Base-by-base conservation (phyloP, 495 filamentous ascomycete species). In the Aspergillus taichungensis region DNA sequence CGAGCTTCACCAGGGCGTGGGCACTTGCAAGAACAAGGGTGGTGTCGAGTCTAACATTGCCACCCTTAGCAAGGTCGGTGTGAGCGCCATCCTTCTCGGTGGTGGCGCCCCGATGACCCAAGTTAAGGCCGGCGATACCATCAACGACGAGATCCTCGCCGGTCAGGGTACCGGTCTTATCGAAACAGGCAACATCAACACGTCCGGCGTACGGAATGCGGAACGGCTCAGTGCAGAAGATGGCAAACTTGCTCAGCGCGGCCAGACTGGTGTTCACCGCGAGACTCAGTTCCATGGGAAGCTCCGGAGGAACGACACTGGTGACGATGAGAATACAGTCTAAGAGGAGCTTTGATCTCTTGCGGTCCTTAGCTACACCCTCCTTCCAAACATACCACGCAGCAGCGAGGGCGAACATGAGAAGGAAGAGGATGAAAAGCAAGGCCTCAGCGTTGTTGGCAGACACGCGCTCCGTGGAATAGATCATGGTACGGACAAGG, bases 321-420 rank as follows among this genome's bases (percentile, higher is more conserved):
- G 92, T 99, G 51, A 97, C 77, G 55, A 99, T 99, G 47, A 99
- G 78, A 54, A 99, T 82, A 66, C 92, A 99, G 65, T 99, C 92
- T 42, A 99, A 79, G 46, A 99, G 77, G 29, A 99, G 77, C 76
- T 99, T 99, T 13, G 88, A 95, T 46, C 92, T 81, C 74, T 97
- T 96, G 55, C 92, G 83, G 61, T 97, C 91, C 69, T 83, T 84
- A 44, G 75, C 67, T 32, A 97, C 90, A 67, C 92, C 92, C 64
- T 99, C 91, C 47, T 88, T 79, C 92, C 92, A 99, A 39, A 99
- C 92, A 61, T 99, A 99, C 92, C 94, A 97, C n/a, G 91, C 94
- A 30, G 92, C 92, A 43, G 92, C 92, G 62, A 99, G 75, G 51
- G 92, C 92, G 69, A 99, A 99, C 54, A 96, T 78, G 39, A 95